Evolutionary conservation across 176 grass and related monocot species (phyloP), one percentile per base, ranked within the genome.

Genomic region (Metroxylon sagu): DNA sequence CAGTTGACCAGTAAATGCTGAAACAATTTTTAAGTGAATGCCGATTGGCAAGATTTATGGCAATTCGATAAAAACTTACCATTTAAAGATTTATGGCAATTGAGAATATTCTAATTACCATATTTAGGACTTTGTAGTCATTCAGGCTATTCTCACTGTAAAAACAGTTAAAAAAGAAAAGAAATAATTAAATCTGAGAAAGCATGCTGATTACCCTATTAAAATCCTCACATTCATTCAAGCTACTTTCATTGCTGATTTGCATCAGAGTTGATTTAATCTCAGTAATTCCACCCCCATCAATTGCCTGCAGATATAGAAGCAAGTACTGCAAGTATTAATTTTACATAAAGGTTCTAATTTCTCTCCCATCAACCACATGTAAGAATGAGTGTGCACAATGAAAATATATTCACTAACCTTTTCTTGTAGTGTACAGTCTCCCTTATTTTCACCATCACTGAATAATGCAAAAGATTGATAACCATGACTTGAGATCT

Each of bases 271-370:
- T 14, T 53, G 50, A 54, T 54, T 59, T 29, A 16, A 28, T 62
- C 27, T 62, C 49, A 53, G 5, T n/a, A 12, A 18, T n/a, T 25
- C 26, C 28, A 39, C 70, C 57, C 29, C 27, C 50, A 53, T 72
- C 26, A 61, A 29, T 54, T 25, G 28, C 16, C 70, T 72, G 57
- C 58, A 54, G 35, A 3, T 12, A 8, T 12, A 39, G 35, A 39
- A 39, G 35, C 35, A 39, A 39, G 35, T 39, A 39, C 35, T 10
- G 6, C 12, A 39, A 39, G 35, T 10, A 39, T 39, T 39, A 39
- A 39, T 8, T 39, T 39, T 39, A 10, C 12, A 2, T 39, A 39
- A 39, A 39, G 7, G 12, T 39, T 18, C 27, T 23, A 58, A 1
- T 39, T 12, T 39, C 35, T 28, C 27, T 39, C 5, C 8, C 27